Percentiles rank a stretch among this genome's conserved stretches.
These are phyloP conservation scores for Solanum sejunctum DNA, from an alignment of 257 asterid species.

Conservation along the genomic window DNA sequence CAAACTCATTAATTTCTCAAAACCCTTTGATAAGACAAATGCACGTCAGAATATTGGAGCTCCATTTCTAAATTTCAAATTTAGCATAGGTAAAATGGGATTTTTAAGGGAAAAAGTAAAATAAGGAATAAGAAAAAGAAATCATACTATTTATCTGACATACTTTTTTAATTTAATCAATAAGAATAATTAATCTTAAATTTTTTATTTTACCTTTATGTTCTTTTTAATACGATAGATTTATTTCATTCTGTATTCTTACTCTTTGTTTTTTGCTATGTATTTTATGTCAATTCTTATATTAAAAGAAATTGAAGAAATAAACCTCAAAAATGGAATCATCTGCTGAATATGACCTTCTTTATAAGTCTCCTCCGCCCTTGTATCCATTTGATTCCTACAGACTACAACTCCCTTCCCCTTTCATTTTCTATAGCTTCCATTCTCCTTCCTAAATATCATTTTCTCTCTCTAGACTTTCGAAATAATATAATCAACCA, in stretches of 20 bases:
- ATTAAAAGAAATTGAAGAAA: background rate
- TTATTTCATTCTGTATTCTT: too few relatives aligned
- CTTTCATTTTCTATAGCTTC: constrained; percentile 4
- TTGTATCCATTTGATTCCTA: background rate
- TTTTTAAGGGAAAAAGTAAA: background rate
- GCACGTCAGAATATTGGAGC: constrained; percentile 19
- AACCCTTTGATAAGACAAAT: constrained; percentile 21
- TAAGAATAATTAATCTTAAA: background rate
- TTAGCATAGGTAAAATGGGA: background rate
- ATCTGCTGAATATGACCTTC: constrained; percentile 1
- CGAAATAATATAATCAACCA: background rate
- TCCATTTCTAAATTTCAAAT: constrained; percentile 8
- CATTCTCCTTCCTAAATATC: background rate
- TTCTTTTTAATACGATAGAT: too few relatives aligned
- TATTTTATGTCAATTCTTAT: background rate
- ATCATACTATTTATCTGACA: background rate
- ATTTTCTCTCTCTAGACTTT: background rate
- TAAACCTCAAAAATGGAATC: background rate
- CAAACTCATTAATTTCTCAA: constrained; percentile 42
- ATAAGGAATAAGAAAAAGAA: background rate
- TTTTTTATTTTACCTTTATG: background rate
- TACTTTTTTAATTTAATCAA: background rate
- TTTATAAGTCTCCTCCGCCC: background rate
- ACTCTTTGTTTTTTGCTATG: too few relatives aligned
- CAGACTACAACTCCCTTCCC: background rate